phyloP scores from a whole-genome alignment of 2,329 filamentous ascomycete genomes.

The Apiospora aurea region DNA sequence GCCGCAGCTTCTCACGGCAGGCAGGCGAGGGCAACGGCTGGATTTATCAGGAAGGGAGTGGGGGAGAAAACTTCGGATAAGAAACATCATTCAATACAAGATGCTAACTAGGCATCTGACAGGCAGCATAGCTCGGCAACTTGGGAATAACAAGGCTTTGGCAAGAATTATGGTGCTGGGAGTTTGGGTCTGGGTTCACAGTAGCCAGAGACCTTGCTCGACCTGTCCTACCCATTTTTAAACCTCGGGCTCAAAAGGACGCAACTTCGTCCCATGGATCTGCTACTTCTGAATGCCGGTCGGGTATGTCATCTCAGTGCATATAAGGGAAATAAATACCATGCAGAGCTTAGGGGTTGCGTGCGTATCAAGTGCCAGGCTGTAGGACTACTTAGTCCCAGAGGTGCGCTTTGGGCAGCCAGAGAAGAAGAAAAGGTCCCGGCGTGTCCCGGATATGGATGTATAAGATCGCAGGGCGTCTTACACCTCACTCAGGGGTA shows the following conservation, averaged over 20 bases:
- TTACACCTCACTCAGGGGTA: not conserved
- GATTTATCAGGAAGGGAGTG: not conserved
- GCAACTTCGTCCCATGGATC: not conserved
- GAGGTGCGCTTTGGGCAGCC: not conserved
- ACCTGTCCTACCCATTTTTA: not conserved
- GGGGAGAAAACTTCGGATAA: not conserved
- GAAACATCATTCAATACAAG: not conserved
- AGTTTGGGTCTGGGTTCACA: not conserved
- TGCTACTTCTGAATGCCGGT: not conserved
- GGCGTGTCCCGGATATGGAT: not conserved
- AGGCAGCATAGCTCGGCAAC: not conserved
- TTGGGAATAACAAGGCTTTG: not conserved
- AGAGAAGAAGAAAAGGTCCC: not conserved
- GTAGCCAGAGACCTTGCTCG: constrained; percentile 11
- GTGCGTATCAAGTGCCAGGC: not conserved
- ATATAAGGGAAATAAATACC: not conserved
- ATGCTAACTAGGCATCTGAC: not conserved
- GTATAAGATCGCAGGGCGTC: not conserved
- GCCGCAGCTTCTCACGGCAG: not conserved
- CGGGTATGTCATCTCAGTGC: not conserved
- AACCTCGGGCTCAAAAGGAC: not conserved
- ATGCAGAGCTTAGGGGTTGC: not conserved
- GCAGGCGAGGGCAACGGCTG: not conserved
- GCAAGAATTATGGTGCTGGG: not conserved
- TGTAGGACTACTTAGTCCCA: not conserved